Percentiles rank a stretch among this genome's conserved stretches.
Evolutionary conservation across 805 yeast species (phyloP).

Genomic region (Peterozyma xylosa): DNA sequence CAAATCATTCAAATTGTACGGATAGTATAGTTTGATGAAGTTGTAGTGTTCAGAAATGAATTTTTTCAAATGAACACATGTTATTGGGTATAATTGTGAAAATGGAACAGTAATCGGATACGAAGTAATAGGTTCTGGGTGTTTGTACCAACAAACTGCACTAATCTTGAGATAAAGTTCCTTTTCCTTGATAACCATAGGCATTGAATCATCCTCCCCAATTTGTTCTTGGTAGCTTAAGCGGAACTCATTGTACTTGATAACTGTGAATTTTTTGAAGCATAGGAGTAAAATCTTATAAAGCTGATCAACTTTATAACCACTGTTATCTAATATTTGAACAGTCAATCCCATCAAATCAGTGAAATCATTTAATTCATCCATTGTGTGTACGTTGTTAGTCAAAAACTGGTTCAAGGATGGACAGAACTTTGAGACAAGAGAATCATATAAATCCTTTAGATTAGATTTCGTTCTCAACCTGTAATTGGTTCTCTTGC

Average conservation of each 20-base stretch:
- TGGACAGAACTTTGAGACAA: slow-evolving; percentile 52
- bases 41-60: slow-evolving; percentile 55
- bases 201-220: slow-evolving; percentile 82
- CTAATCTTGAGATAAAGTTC: slow-evolving; percentile 57
- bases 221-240: slow-evolving; percentile 55
- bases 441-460: slow-evolving; percentile 70
- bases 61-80: slow-evolving; percentile 67
- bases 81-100: slow-evolving; percentile 80
- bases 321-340: slow-evolving; percentile 70
- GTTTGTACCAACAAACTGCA: slow-evolving; percentile 60
- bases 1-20: slow-evolving; percentile 53
- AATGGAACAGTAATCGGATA: slow-evolving; percentile 74
- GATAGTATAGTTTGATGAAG: slow-evolving; percentile 60
- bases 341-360: slow-evolving; percentile 60
- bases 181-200: slow-evolving; percentile 58
- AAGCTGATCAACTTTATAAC: slow-evolving; percentile 49
- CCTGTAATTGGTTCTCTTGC: slow-evolving; percentile 54
- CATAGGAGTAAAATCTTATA: slow-evolving; percentile 53
- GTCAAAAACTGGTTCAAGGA: slow-evolving; percentile 42
- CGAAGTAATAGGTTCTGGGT: slow-evolving; percentile 23
- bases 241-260: slow-evolving; percentile 47
- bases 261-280: slow-evolving; percentile 54
- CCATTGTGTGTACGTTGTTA: slow-evolving; percentile 29
- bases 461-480: slow-evolving; percentile 57
- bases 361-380: slow-evolving; percentile 47